Evolutionary conservation across 192 early-diverging fungal genomes (phyloP).

Genomic region (Allomyces arbusculus): DNA sequence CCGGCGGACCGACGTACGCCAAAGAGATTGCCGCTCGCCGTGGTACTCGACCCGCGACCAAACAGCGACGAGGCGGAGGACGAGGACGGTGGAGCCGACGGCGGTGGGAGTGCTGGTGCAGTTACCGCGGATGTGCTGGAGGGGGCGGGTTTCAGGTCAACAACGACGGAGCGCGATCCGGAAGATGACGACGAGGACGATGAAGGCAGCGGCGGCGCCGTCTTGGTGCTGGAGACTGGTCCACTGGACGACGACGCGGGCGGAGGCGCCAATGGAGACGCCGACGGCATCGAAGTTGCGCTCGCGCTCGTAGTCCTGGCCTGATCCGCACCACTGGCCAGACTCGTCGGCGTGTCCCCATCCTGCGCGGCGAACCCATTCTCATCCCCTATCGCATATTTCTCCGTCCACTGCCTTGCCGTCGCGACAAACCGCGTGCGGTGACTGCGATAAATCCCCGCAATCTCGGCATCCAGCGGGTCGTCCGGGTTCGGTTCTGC

Average conservation of each 20-base stretch:
- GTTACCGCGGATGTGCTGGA: not conserved
- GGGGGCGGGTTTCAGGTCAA: not conserved
- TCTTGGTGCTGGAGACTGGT: not conserved
- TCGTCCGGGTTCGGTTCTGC: slow-evolving; percentile 52
- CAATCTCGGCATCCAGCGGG: slow-evolving; percentile 49
- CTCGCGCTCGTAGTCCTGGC: not conserved
- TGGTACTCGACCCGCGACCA: not conserved
- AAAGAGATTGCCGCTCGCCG: not conserved
- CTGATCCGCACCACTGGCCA: no score
- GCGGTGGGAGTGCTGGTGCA: not conserved
- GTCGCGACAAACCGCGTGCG: slow-evolving; percentile 16
- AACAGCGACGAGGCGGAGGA: not conserved
- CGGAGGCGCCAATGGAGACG: not conserved
- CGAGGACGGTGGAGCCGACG: not conserved
- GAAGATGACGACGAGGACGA: not conserved
- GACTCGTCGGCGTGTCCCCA: not conserved
- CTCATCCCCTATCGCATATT: slow-evolving; percentile 11
- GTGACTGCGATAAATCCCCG: slow-evolving; percentile 23
- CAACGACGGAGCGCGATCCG: not conserved
- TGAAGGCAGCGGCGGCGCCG: not conserved
- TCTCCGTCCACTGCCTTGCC: slow-evolving; percentile 16
- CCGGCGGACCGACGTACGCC: not conserved
- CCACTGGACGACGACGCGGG: not conserved
- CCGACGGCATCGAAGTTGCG: not conserved
- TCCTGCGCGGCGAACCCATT: not conserved